Base-by-base conservation (phyloP, 768 basidiomycete genomes). In the Kwoniella europaea region DNA sequence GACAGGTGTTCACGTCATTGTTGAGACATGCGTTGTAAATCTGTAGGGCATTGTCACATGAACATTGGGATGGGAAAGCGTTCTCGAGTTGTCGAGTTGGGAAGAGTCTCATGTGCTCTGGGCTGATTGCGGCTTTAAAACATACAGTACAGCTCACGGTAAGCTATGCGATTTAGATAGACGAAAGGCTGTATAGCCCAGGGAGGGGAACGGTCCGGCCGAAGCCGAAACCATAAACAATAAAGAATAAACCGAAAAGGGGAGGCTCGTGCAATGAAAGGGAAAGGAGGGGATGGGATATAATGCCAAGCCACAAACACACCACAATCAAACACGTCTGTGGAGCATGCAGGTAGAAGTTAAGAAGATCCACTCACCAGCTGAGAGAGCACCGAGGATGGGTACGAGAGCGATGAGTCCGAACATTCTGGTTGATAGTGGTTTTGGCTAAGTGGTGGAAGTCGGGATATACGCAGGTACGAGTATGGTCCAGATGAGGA, bases 1-100 rank as follows among this genome's bases (percentile, higher is more conserved):
- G 35, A 65, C 68, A 70, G 16, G 56, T 59, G 44, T 27, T 59
- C 56, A 42, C 24, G 46, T 70, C 55, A 20, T 46, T 59, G 43
- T 56, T 59, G 24, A 50, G 24, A 54, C 68, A 70, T n/a, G 68
- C 62, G 24, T 70, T 63, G 63, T 70, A 70, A 44, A 70, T 70
- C 46, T 63, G 29, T 18, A 70, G 20, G 42, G 62, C 57, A 29
- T 27, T 41, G 53, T 52, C 18, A 29, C 68, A 70, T 20, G 41
- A 12, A 41, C 50, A 52, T 55, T 53, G 44, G 16, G 54, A 16
- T 16, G 68, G 68, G 63, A 70, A 64, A 35, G 63, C 42, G 1
- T 58, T 24, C 24, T 24, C 43, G 10, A 50, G 24, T 46, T 58
- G 43, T 44, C 64, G 66, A 18, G 44, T 43, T 16, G 60, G 60